Evolutionary conservation across 805 yeast genomes (phyloP), one percentile per base, ranked within the genome.

Genomic region (Saccharomyces paradoxus): DNA sequence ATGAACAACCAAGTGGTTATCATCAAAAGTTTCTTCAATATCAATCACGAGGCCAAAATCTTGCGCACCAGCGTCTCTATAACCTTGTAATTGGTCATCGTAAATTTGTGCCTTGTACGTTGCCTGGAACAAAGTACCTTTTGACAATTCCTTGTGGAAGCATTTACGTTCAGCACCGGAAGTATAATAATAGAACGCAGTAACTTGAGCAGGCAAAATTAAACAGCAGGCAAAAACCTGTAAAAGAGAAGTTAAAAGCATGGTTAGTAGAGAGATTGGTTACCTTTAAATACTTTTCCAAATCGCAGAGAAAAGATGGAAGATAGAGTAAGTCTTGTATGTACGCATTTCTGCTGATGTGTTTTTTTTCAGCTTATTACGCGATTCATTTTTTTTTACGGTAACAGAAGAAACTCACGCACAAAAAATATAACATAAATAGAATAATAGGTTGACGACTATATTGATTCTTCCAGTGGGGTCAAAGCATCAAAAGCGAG

Each of bases 1-100:
- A 56, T 81, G 80, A 28, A 83, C 87, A 53, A 86, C 91, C 62
- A 86, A 74, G 66, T 86, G 88, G 70, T 86, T 81, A 69, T 84
- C 84, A 69, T 86, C 91, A 60, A 86, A 86, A 8, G 88, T 84
- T 66, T 83, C 88, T 58, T 79, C 83, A 17, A 80, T 77, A 54
- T 75, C 78, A 48, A 76, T 67, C 21, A 72, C 63, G 14, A 76
- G 68, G 22, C 74, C 74, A 24, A 74, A 55, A 46, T 73, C 74
- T 49, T 74, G 68, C 26, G 63, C 55, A 52, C 70, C 65, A 5
- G 72, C 64, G 51, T 68, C 64, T 47, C 64, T 63, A 62, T 73
- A 80, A 7, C 62, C 53, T 17, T 71, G 64, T 6, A 70, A 53
- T 27, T 66, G 65, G 14, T 70, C 68, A 58, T 78, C 80, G 52